phyloP scores from a whole-genome alignment of 768 basidiomycete species.

The Auricularia auricula-judae region DNA sequence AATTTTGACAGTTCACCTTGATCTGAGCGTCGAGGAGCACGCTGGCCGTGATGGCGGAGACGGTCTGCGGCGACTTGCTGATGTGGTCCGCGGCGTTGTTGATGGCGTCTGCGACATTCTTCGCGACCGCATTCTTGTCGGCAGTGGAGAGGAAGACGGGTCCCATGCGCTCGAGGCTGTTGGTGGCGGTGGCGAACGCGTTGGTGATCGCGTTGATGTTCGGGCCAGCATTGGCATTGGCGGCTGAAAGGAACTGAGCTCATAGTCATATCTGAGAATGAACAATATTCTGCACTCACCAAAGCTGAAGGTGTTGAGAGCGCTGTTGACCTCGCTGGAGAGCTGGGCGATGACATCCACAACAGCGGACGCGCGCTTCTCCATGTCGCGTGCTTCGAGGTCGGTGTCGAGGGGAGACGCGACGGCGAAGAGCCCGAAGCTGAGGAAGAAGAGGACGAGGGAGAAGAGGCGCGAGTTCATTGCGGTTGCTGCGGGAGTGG shows the following conservation, averaged over 20 bases:
- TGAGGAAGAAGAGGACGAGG: neutral
- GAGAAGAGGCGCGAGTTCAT: neutral
- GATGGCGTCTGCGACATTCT: neutral
- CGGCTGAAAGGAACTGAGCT: neutral
- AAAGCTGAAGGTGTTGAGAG: neutral
- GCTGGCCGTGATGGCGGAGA: neutral
- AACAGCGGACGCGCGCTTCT: neutral
- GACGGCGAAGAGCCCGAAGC: neutral
- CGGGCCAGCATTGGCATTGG: neutral
- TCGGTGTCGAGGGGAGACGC: neutral
- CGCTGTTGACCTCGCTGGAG: neutral
- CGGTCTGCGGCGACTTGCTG: neutral
- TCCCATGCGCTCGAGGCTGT: neutral
- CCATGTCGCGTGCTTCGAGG: neutral
- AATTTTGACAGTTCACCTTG: neutral
- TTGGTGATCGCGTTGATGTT: neutral
- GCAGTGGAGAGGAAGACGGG: neutral
- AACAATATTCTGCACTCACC: too few relatives aligned
- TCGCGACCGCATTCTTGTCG: neutral
- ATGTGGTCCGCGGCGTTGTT: neutral
- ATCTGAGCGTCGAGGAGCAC: neutral
- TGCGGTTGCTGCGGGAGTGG: too few relatives aligned
- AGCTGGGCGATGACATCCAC: neutral
- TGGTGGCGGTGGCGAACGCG: neutral
- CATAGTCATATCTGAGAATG: too few relatives aligned